phyloP scores from a whole-genome alignment of 2,329 filamentous ascomycete genomes.

The Ascochyta pisi region DNA sequence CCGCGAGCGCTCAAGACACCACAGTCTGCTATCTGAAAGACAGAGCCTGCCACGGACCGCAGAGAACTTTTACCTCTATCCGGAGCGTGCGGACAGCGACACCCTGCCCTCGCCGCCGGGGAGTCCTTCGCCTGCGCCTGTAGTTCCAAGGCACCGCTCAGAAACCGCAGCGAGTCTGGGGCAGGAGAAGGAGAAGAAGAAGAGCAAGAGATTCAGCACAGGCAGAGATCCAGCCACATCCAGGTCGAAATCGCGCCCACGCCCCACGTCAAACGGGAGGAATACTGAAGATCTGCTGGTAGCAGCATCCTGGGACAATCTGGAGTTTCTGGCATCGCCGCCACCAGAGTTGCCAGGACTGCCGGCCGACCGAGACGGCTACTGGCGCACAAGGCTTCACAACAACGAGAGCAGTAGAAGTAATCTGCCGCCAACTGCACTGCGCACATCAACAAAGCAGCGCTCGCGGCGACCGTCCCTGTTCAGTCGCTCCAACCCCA shows the following conservation, averaged over 20 bases:
- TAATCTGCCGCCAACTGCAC: constrained; percentile 2
- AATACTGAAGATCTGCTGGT: constrained; percentile 21
- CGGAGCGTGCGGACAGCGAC: constrained; percentile 23
- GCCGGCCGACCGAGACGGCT: neutral
- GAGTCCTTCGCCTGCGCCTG: constrained; percentile 23
- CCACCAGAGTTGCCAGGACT: constrained; percentile 22
- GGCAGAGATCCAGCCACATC: constrained; percentile 10
- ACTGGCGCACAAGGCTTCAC: constrained; percentile 1
- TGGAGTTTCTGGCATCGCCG: constrained; percentile 30
- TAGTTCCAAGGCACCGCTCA: constrained; percentile 9
- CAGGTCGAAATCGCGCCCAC: constrained; percentile 8
- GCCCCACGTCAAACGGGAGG: constrained; percentile 16
- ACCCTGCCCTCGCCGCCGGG: constrained; percentile 3
- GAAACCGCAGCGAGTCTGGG: neutral
- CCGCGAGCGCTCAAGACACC: constrained; percentile 21
- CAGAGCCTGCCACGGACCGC: constrained; percentile 6
- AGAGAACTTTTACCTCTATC: constrained; percentile 9
- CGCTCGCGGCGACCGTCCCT: constrained; percentile 19
- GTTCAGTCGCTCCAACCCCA: constrained; percentile 9
- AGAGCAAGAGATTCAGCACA: constrained; percentile 20
- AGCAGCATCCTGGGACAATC: constrained; percentile 30
- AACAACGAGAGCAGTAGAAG: constrained; percentile 4
- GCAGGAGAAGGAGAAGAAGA: constrained; percentile 10
- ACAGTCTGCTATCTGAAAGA: constrained; percentile 11
- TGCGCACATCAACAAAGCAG: constrained; percentile 14